phyloP scores from a whole-genome alignment of 2,329 filamentous ascomycete genomes.

The Cladosporium sp. region DNA sequence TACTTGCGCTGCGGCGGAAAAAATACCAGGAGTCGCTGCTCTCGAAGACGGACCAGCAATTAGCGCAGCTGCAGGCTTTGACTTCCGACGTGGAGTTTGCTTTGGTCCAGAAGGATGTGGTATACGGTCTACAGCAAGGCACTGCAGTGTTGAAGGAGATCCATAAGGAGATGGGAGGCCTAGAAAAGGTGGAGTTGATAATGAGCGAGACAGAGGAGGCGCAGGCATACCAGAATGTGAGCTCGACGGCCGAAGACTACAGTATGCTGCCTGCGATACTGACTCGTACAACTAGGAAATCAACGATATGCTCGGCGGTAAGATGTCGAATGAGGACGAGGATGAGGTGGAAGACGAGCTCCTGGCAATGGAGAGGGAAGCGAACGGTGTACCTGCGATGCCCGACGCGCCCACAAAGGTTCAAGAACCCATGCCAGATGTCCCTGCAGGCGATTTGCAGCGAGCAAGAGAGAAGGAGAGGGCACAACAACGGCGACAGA shows the following conservation, averaged over 20 bases:
- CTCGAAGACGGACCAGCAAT: constrained; percentile 82
- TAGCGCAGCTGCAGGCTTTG: constrained; percentile 88
- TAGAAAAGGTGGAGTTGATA: constrained; percentile 90
- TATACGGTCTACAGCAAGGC: constrained; percentile 89
- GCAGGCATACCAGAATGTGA: constrained; percentile 81
- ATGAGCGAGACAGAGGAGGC: constrained; percentile 91
- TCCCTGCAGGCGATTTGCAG: constrained; percentile 15
- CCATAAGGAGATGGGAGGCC: constrained; percentile 89
- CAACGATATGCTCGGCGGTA: constrained; percentile 81
- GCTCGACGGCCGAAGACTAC: constrained; percentile 21
- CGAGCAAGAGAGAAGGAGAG: constrained; percentile 11
- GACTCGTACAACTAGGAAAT: constrained; percentile 62
- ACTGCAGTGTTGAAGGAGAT: constrained; percentile 87
- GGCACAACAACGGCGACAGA: not conserved
- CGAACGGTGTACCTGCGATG: constrained; percentile 37
- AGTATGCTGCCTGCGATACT: not conserved
- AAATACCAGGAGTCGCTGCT: constrained; percentile 94
- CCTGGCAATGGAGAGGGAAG: constrained; percentile 69
- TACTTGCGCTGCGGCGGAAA: constrained; percentile 85
- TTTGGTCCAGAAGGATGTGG: constrained; percentile 90
- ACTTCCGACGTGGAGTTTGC: constrained; percentile 91
- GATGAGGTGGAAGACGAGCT: constrained; percentile 97
- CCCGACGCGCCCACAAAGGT: constrained; percentile 36
- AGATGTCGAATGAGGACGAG: constrained; percentile 91
- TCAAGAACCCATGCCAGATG: constrained; percentile 26